Percentiles rank a stretch among this genome's conserved stretches.
Conservation (phyloP, 108 stramenopile genomes). For the Discostella stelligeroides region DNA sequence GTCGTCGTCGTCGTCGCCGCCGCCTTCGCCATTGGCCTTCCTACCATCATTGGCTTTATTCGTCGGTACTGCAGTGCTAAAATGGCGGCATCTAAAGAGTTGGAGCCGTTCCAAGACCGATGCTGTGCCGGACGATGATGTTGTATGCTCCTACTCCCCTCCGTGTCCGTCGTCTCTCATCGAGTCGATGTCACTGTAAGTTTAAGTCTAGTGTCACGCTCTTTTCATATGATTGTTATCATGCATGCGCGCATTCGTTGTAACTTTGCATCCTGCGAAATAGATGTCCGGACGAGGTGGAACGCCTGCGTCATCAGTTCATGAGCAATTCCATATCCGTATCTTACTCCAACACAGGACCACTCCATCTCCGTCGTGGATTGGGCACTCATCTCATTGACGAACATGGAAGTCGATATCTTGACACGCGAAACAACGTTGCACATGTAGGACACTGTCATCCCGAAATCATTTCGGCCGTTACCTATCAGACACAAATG, state of each 20-base stretch:
- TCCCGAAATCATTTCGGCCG: conserved; percentile 70
- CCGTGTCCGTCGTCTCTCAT: conserved; percentile 9
- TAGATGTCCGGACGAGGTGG: conserved; percentile 55
- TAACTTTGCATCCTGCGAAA: background rate
- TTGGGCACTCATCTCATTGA: conserved; percentile 64
- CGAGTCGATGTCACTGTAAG: conserved; percentile 10
- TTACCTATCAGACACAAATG: conserved; percentile 62
- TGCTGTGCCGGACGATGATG: too few species aligned
- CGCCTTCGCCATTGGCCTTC: too few species aligned
- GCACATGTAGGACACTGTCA: conserved; percentile 86
- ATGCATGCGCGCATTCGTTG: background rate
- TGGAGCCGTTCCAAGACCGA: background rate
- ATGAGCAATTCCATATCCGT: conserved; percentile 68
- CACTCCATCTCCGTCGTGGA: conserved; percentile 58
- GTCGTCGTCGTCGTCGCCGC: too few species aligned
- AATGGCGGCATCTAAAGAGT: conserved; percentile 1
- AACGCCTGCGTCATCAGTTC: conserved; percentile 51
- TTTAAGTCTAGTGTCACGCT: too few species aligned
- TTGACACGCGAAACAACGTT: conserved; percentile 95
- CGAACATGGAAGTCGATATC: conserved; percentile 61
- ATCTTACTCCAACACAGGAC: conserved; percentile 77
- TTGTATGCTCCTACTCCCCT: background rate
- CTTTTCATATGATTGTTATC: background rate
- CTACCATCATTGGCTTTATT: conserved; percentile 7
- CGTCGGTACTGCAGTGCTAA: background rate